Conservation (phyloP, 2,329 filamentous ascomycete species). For the Venturia carpophila region DNA sequence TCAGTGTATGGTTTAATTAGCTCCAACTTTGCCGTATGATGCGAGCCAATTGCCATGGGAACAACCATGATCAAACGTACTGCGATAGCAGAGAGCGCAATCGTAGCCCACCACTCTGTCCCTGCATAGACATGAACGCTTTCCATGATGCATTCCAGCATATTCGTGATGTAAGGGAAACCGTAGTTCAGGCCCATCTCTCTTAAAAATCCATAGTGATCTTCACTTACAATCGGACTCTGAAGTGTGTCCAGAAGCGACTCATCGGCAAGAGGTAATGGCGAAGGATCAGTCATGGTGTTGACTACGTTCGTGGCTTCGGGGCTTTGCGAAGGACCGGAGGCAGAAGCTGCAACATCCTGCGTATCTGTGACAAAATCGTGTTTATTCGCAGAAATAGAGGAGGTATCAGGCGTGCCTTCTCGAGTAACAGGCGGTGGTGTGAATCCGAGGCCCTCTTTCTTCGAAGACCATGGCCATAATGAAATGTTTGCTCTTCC, state of each 20-base stretch:
- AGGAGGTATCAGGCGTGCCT: neutral
- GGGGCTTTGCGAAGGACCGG: neutral
- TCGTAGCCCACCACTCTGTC: constrained; percentile 74
- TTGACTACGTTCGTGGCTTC: neutral
- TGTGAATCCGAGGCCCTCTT: neutral
- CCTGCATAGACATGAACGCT: constrained; percentile 69
- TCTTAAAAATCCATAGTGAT: constrained; percentile 68
- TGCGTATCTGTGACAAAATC: neutral
- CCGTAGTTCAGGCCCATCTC: constrained; percentile 81
- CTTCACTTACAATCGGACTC: neutral
- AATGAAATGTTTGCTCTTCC: neutral
- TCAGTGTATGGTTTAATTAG: constrained; percentile 50
- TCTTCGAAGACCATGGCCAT: constrained; percentile 12
- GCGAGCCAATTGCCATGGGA: constrained; percentile 54
- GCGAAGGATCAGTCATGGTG: neutral
- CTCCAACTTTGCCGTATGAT: constrained; percentile 55
- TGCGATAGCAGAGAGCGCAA: constrained; percentile 56
- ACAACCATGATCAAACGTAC: constrained; percentile 60
- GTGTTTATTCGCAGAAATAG: neutral
- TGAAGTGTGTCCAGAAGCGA: neutral
- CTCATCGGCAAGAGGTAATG: neutral
- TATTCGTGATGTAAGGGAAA: constrained; percentile 60
- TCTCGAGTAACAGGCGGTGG: neutral
- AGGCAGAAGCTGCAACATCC: neutral
- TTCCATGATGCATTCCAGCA: constrained; percentile 71